Evolutionary conservation across 2,329 filamentous ascomycete species (phyloP), one percentile per base, ranked within the genome.

Genomic region (Neocatenulostroma microsporum): DNA sequence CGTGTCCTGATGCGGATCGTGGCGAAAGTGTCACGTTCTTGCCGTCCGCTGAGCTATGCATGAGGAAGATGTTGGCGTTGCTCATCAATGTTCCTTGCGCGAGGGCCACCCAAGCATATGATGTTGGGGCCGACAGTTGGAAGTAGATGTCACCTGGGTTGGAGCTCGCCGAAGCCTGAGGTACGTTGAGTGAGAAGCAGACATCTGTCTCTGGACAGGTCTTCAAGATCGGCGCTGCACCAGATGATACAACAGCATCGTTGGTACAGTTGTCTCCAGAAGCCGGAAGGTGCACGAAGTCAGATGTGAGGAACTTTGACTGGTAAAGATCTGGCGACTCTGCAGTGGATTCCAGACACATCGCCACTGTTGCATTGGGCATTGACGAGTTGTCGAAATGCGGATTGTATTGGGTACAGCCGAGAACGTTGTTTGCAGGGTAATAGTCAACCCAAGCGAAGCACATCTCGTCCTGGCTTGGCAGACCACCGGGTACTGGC

Each of bases 21-120:
- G 73, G 69, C 3, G 74, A 77, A 7, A 79, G 46, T 1, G 75
- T 79, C 11, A 78, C 70, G 44, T 76, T 77, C 28, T 57, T 64
- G 18, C 71, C 68, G 24, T 57, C 57, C 25, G 65, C 58, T 18
- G 67, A 64, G n/a, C 70, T 65, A 47, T 78, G 78, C 5, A 76
- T 61, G 28, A 78, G 58, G 50, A 78, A 77, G 30, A 79, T 76
- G 52, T 76, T 75, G 5, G 74, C 55, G 15, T 67, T 68, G 12
- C 54, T 46, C 75, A 78, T 79, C 14, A 53, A 45, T 2, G 47
- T 59, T 18, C 75, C 75, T 51, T 77, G 72, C 6, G 73, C 75
- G 3, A 78, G 54, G 3, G 64, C 70, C 21, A 75, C 64, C 69
- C 71, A 79, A 56, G 67, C 55, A 49, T 73, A 67, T 5, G 53